A percentile compares a stretch with the other conserved stretches of the same genome.
phyloP scores from a whole-genome alignment of 805 yeast species.

The Ogataea henricii region DNA sequence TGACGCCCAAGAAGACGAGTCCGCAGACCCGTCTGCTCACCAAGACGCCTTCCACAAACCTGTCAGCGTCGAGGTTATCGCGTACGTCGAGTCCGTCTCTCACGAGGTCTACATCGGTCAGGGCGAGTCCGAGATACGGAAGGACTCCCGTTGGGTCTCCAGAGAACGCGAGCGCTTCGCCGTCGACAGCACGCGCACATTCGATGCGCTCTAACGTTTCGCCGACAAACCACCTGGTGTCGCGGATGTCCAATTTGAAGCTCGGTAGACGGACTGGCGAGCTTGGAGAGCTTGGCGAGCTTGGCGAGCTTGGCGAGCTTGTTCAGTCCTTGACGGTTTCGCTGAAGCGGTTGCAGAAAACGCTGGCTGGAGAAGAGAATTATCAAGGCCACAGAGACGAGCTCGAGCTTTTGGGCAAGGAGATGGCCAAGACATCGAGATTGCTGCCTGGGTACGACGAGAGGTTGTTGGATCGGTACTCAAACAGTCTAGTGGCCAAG shows the following conservation, averaged over 20 bases:
- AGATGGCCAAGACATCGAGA: constrained; percentile 18
- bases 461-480: constrained; percentile 17
- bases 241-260: constrained; percentile 17
- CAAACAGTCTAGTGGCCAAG: constrained; percentile 14
- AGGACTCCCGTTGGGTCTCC: constrained; percentile 15
- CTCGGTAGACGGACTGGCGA: constrained; percentile 10
- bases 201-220: constrained; percentile 12
- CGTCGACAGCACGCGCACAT: constrained; percentile 14
- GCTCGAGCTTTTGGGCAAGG: constrained; percentile 9
- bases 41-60: constrained; percentile 12
- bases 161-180: constrained; percentile 11
- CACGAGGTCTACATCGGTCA: constrained; percentile 8
- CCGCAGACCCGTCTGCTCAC: constrained; percentile 1
- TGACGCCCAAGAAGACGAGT: constrained; percentile 16
- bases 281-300: too few species aligned
- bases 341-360: constrained; percentile 14
- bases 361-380: constrained; percentile 9
- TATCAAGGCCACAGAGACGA: not conserved
- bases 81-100: constrained; percentile 6
- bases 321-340: constrained; percentile 7
- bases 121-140: constrained; percentile 7
- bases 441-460: constrained; percentile 25
- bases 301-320: not conserved
- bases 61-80: constrained; percentile 8
- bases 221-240: constrained; percentile 12